These are phyloP conservation scores for Capsicum pubescens DNA, from an alignment of 257 asterid species.

Conservation along the genomic window DNA sequence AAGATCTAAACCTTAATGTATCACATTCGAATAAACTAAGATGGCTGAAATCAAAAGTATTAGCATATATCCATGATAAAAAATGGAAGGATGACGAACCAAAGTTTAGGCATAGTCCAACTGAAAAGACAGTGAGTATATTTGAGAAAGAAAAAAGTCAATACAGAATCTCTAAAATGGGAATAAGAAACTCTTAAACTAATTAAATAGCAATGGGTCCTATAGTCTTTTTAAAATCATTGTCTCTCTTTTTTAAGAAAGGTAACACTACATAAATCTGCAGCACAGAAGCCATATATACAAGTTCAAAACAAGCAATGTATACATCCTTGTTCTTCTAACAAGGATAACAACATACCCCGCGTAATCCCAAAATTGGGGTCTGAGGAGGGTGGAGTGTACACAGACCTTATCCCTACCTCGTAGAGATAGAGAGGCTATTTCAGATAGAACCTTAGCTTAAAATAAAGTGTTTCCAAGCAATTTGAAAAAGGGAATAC, in stretches of 20 bases:
- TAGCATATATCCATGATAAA: neutral
- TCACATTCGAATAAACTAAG: slow-evolving; percentile 28
- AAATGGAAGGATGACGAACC: slow-evolving; percentile 12
- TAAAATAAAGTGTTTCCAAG: neutral
- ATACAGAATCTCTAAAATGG: slow-evolving; percentile 18
- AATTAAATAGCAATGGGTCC: neutral
- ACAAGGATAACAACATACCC: neutral
- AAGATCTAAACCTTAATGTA: slow-evolving; percentile 29
- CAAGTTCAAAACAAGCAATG: neutral
- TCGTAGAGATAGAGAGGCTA: neutral
- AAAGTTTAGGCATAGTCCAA: slow-evolving; percentile 15
- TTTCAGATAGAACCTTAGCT: neutral
- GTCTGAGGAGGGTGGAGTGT: neutral
- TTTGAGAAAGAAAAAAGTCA: slow-evolving; percentile 22
- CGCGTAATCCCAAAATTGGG: neutral
- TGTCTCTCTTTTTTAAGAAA: neutral
- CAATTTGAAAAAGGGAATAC: neutral
- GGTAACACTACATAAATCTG: neutral
- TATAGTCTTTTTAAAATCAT: neutral
- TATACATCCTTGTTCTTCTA: slow-evolving; percentile 10
- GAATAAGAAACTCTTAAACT: slow-evolving; percentile 5
- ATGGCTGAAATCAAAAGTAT: slow-evolving; percentile 18
- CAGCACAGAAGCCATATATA: neutral
- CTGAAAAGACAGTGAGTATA: neutral
- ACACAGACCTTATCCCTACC: neutral